Percentiles rank a stretch among this genome's conserved stretches.
Conservation (phyloP, 2,329 filamentous ascomycete species). For the Colletotrichum musicola region DNA sequence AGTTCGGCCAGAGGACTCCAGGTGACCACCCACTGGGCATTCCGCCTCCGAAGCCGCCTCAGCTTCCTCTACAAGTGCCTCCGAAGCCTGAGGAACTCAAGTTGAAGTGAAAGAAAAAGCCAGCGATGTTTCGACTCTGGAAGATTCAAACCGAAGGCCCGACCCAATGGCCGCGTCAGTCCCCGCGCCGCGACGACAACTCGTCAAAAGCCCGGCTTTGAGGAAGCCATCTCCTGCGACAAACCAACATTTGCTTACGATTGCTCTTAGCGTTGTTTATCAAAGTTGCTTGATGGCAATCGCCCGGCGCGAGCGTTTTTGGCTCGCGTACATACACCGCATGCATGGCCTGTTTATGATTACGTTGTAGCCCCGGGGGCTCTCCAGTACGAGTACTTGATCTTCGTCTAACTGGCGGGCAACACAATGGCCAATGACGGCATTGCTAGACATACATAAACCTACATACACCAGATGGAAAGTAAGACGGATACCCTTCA, state of each 20-base stretch:
- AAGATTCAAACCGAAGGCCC: not conserved
- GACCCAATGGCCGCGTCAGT: not conserved
- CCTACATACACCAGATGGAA: not conserved
- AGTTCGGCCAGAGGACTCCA: constrained; percentile 45
- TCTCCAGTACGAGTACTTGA: constrained; percentile 1
- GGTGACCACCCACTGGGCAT: not conserved
- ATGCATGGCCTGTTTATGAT: not conserved
- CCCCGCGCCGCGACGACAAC: not conserved
- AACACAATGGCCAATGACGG: not conserved
- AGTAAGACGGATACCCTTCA: constrained; percentile 4
- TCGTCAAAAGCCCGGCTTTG: no score
- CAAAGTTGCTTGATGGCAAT: not conserved
- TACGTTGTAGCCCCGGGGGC: constrained; percentile 1
- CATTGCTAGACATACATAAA: constrained; percentile 1
- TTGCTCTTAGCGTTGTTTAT: not conserved
- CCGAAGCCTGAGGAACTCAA: constrained; percentile 20
- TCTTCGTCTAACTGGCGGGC: not conserved
- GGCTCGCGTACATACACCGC: no score
- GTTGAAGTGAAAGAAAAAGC: constrained; percentile 10
- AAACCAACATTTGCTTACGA: not conserved
- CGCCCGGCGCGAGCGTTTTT: not conserved
- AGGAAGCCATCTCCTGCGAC: not conserved
- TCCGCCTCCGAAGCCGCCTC: not conserved
- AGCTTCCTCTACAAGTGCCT: constrained; percentile 9
- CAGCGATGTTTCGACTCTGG: not conserved